Percentiles rank a stretch among this genome's conserved stretches.
Evolutionary conservation across 805 yeast genomes (phyloP).

Genomic region (Myxozyma nipponensis): DNA sequence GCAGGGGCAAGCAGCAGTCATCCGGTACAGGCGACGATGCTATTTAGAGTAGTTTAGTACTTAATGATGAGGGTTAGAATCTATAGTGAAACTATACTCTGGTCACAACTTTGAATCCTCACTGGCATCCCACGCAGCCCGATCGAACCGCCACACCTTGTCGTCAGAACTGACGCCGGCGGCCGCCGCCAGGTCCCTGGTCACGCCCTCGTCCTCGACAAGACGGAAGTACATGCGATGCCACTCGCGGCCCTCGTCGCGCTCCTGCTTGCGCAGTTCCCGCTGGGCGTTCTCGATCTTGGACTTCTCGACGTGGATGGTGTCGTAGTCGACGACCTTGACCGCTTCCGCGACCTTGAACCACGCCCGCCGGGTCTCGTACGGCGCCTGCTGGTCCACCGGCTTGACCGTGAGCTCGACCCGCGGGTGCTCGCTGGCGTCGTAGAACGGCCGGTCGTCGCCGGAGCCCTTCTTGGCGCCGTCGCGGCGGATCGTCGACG

Average conservation of each 20-base stretch:
- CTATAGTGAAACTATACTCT: too few species aligned
- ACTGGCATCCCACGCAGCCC: slow-evolving; percentile 30
- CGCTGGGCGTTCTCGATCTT: slow-evolving; percentile 82
- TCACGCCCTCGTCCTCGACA: slow-evolving; percentile 25
- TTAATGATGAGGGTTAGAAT: not conserved
- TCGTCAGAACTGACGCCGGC: slow-evolving; percentile 20
- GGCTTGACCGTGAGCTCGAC: slow-evolving; percentile 72
- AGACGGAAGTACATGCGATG: slow-evolving; percentile 72
- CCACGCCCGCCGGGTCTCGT: slow-evolving; percentile 93
- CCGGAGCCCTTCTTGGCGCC: slow-evolving; percentile 41
- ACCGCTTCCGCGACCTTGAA: slow-evolving; percentile 82
- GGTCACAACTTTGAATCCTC: slow-evolving; percentile 26
- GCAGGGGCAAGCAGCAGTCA: too few species aligned
- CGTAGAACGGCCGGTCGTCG: slow-evolving; percentile 35
- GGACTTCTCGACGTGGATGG: slow-evolving; percentile 71
- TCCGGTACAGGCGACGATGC: too few species aligned
- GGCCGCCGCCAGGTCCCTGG: slow-evolving; percentile 16
- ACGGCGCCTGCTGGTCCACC: slow-evolving; percentile 67
- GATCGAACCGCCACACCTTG: slow-evolving; percentile 32
- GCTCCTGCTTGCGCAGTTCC: slow-evolving; percentile 69
- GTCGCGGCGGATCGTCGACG: slow-evolving; percentile 62
- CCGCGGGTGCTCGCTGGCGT: slow-evolving; percentile 41
- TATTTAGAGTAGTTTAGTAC: not conserved
- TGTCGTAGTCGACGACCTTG: slow-evolving; percentile 65
- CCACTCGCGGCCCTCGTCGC: slow-evolving; percentile 65